Base-by-base conservation (phyloP, 2,329 filamentous ascomycete species). In the Ciborinia camelliae region DNA sequence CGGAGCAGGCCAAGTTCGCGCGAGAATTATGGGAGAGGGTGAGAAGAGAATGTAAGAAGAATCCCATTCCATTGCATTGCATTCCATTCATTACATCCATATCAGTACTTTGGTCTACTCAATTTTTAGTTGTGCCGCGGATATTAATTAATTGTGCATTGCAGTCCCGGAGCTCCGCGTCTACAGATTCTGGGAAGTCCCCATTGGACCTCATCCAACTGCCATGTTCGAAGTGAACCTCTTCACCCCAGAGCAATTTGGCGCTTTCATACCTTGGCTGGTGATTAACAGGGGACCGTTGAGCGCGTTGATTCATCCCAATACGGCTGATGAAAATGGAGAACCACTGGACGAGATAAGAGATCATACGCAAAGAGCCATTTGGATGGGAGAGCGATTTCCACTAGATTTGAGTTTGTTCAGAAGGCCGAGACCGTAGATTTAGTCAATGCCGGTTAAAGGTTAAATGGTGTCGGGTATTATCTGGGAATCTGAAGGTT, bases 151-250 rank as follows among this genome's bases (percentile, higher is more conserved):
- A 23, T n/a, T n/a, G n/a, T n/a, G 37, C 12, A 53, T 53, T 53
- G 43, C 15, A 92, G 90, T 96, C 73, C 92, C 92, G 10, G 92
- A 97, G 75, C 81, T 96, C 23, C 84, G 92, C 62, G 89, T 96
- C 71, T 96, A 97, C 75, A 81, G 77, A 18, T 80, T 96, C 69
- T 96, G 86, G 84, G 89, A 95, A 69, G 77, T 79, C 18, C 91
- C 92, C 0, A 77, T 97, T 35, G 93, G 92, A 0, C 92, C 92
- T 0, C 92, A 97, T 75, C 88, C 90, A 0, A 77, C 92, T 0
- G 90, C 87, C 61, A 97, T 96, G 92, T 97, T 97, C 72, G 93
- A 97, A 77, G 91, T 97, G 53, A 96, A 96, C 71, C 53, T 97
- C 26, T 91, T 94, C 75, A 92, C 88, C 0, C 93, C 92, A 0